These are phyloP conservation scores for Colletotrichum theobromicola DNA, from an alignment of 2,329 filamentous ascomycete species.

Conservation along the genomic window DNA sequence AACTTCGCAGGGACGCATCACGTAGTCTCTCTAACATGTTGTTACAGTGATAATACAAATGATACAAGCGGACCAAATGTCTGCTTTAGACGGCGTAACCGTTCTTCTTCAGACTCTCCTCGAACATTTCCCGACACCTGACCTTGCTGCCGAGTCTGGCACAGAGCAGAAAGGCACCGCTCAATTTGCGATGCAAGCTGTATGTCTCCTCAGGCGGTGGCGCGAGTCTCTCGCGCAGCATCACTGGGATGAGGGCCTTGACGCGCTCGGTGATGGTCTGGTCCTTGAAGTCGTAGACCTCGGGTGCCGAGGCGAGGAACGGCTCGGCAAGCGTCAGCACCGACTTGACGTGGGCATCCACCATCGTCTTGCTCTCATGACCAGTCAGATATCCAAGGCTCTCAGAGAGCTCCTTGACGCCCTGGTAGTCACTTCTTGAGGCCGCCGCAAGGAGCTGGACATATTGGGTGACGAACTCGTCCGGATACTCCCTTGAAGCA, in stretches of 20 bases:
- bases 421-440: constrained; percentile 68
- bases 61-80: not conserved
- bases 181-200: constrained; percentile 91
- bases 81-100: constrained; percentile 21
- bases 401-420: constrained; percentile 72
- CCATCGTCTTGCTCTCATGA: constrained; percentile 83
- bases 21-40: not conserved
- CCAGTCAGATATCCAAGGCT: constrained; percentile 91
- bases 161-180: constrained; percentile 92
- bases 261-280: constrained; percentile 98
- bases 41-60: constrained; percentile 18
- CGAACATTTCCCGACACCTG: constrained; percentile 80
- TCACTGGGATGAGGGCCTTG: constrained; percentile 84
- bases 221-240: constrained; percentile 86
- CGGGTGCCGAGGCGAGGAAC: constrained; percentile 77
- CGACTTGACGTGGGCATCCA: constrained; percentile 87
- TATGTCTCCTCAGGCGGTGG: constrained; percentile 98
- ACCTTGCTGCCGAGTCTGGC: constrained; percentile 85
- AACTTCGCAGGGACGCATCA: not conserved
- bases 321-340: constrained; percentile 92
- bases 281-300: constrained; percentile 88
- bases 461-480: constrained; percentile 80
- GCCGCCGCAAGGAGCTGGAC: constrained; percentile 82
- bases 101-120: constrained; percentile 52
- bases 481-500: constrained; percentile 84